Conservation (phyloP, 495 filamentous ascomycete species). For the Cercophora samala region DNA sequence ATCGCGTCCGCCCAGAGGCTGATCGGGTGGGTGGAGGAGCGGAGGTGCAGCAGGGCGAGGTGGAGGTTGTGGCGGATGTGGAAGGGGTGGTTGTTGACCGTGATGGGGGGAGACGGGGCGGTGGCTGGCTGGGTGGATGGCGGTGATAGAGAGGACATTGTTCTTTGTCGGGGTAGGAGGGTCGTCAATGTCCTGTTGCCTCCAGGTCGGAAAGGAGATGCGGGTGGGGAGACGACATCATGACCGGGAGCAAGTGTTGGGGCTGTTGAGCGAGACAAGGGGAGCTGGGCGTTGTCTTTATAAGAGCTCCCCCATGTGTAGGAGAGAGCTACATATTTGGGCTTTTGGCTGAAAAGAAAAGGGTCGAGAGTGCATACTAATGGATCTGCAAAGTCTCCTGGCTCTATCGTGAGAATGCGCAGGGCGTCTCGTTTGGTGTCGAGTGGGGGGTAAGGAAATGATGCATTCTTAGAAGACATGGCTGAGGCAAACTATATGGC, state of each 20-base stretch:
- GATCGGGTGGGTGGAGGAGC: conserved; percentile 18
- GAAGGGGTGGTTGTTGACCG: conserved; percentile 21
- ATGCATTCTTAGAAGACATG: not conserved
- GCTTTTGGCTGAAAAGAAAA: conserved; percentile 16
- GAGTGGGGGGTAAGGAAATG: conserved; percentile 10
- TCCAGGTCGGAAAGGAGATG: not conserved
- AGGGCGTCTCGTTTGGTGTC: conserved; percentile 18
- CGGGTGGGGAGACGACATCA: not conserved
- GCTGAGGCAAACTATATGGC: too few species aligned
- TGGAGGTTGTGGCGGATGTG: conserved; percentile 22
- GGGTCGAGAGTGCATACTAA: conserved; percentile 20
- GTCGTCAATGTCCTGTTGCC: not conserved
- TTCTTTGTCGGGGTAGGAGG: not conserved
- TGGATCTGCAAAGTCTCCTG: conserved; percentile 20
- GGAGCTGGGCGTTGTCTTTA: conserved; percentile 12
- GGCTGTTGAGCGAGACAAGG: not conserved
- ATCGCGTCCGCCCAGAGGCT: conserved; percentile 32
- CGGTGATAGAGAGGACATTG: not conserved
- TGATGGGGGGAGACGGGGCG: conserved; percentile 5
- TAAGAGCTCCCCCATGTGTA: conserved; percentile 25
- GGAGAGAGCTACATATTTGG: conserved; percentile 24
- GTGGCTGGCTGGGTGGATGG: not conserved
- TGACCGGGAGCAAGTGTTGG: not conserved
- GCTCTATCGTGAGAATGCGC: conserved; percentile 21
- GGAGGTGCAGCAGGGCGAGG: conserved; percentile 22